Conservation (phyloP, 306 rosid genomes). For the Acacia confusa region DNA sequence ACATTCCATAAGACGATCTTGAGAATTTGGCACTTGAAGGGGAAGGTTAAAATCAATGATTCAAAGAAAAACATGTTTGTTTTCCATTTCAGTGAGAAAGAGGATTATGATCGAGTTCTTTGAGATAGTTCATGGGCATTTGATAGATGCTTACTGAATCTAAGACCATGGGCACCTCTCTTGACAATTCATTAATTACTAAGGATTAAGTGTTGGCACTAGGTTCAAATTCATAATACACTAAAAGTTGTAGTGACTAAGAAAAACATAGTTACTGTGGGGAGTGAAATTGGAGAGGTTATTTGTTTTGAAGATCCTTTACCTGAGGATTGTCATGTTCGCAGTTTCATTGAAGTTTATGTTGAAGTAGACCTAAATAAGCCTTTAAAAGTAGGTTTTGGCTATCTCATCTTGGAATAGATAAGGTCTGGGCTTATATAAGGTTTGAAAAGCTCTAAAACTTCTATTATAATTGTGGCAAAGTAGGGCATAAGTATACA, state of each 20-base stretch:
- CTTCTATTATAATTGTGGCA: background rate
- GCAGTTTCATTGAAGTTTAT: background rate
- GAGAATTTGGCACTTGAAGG: background rate
- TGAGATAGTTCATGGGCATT: too few relatives aligned
- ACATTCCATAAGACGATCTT: background rate
- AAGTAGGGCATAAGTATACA: too few relatives aligned
- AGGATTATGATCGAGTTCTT: background rate
- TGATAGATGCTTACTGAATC: too few relatives aligned
- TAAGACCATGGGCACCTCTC: background rate
- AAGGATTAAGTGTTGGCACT: background rate
- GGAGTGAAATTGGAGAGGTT: background rate
- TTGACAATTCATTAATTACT: background rate
- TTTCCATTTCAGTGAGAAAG: background rate
- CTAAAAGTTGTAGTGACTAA: background rate
- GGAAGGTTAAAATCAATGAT: background rate
- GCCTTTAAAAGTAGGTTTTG: background rate
- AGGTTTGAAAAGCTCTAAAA: background rate
- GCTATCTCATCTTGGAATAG: too few relatives aligned
- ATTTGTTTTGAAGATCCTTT: background rate
- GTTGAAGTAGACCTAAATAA: background rate
- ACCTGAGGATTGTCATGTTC: too few relatives aligned
- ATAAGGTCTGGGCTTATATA: background rate
- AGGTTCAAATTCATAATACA: too few relatives aligned
- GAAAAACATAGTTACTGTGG: background rate
- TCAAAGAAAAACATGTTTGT: background rate